Evolutionary conservation across 345 rosid genomes (phyloP).

Genomic region (Noccaea bulbosa): DNA sequence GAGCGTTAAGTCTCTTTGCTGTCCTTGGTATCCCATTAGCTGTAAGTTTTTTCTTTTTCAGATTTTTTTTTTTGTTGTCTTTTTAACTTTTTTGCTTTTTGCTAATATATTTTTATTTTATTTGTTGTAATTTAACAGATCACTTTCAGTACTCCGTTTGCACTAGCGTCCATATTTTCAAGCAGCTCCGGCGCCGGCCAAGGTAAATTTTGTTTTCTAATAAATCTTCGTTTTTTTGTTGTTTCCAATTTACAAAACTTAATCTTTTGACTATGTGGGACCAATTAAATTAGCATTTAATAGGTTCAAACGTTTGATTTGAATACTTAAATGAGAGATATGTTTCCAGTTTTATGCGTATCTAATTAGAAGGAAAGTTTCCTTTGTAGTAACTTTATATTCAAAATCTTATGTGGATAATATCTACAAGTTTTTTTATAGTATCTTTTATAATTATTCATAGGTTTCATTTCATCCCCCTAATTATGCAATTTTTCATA

Average conservation of each 20-base stretch:
- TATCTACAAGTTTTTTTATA: conserved; percentile 5
- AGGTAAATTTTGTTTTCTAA: conserved; percentile 49
- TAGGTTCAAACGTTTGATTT: conserved; percentile 21
- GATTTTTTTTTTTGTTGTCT: not conserved
- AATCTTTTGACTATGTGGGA: not conserved
- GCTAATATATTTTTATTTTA: not conserved
- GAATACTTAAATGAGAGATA: conserved; percentile 18
- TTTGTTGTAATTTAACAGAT: conserved; percentile 49
- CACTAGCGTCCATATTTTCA: conserved; percentile 83
- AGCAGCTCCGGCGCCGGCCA: conserved; percentile 69
- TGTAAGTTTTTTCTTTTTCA: conserved; percentile 46
- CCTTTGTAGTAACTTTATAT: not conserved
- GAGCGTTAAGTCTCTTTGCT: conserved; percentile 62
- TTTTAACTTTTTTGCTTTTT: not conserved
- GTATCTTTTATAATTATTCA: not conserved
- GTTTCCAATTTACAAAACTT: not conserved
- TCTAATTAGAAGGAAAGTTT: not conserved
- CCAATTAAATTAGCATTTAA: conserved; percentile 10
- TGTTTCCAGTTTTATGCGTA: conserved; percentile 13
- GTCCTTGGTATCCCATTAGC: conserved; percentile 78
- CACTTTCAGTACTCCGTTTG: conserved; percentile 77
- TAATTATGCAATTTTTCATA: not conserved
- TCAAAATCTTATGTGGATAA: not conserved
- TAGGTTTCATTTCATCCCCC: no score
- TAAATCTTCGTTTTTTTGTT: not conserved